Conservation (phyloP, 768 basidiomycete species). For the Tylopilus rubrobrunneus region DNA sequence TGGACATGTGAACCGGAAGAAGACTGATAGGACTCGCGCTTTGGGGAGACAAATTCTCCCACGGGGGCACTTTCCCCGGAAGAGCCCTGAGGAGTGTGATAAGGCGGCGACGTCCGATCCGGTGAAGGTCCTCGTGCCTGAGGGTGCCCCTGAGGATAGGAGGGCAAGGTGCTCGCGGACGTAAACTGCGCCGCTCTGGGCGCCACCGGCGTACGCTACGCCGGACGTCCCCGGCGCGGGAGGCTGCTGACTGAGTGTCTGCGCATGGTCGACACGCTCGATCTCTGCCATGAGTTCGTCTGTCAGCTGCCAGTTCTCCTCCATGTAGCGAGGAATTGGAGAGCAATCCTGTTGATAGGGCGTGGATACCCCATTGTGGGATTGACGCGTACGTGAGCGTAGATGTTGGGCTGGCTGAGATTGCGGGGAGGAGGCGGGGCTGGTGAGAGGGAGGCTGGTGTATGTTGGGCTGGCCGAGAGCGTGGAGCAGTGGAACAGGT, state of each 20-base stretch:
- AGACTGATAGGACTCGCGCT: conserved; percentile 41
- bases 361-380: conserved; percentile 55
- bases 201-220: conserved; percentile 41
- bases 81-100: conserved; percentile 45
- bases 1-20: conserved; percentile 26
- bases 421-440: conserved; percentile 31
- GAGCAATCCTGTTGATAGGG: conserved; percentile 53
- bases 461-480: conserved; percentile 29
- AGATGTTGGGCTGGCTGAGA: conserved; percentile 27
- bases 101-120: conserved; percentile 51
- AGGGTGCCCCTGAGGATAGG: conserved; percentile 12
- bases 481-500: conserved; percentile 33
- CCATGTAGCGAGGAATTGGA: conserved; percentile 51
- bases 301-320: conserved; percentile 64
- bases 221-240: conserved; percentile 37
- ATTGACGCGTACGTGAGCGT: conserved; percentile 19
- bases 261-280: conserved; percentile 65
- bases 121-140: conserved; percentile 46
- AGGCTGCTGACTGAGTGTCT: conserved; percentile 46
- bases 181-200: too few species aligned
- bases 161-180: conserved; percentile 25
- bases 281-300: conserved; percentile 68
- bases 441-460: conserved; percentile 34
- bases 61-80: conserved; percentile 40
- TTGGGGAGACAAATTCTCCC: conserved; percentile 39